A percentile compares a stretch with the other conserved stretches of the same genome.
Evolutionary conservation across 495 filamentous ascomycete species (phyloP).

Genomic region (Aspergillus steynii): DNA sequence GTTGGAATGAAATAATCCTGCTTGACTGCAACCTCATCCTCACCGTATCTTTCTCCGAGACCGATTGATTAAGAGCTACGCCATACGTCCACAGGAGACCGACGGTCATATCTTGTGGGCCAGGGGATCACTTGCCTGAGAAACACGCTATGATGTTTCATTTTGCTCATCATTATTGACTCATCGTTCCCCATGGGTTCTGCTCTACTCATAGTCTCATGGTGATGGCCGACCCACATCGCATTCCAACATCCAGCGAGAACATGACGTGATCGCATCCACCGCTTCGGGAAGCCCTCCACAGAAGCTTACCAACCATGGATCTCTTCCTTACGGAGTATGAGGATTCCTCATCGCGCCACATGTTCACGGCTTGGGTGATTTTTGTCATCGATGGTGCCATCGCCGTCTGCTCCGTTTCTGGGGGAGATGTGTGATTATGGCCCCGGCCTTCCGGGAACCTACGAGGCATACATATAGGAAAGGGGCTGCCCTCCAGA

Average conservation of each 20-base stretch:
- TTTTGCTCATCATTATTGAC: background rate
- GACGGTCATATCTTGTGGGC: background rate
- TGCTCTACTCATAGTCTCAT: background rate
- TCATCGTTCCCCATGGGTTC: slow-evolving; percentile 7
- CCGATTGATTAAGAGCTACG: too few species aligned
- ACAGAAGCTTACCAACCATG: background rate
- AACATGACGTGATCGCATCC: slow-evolving; percentile 9
- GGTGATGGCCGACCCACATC: background rate
- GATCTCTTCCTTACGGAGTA: background rate
- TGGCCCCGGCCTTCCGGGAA: background rate
- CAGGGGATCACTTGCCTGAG: background rate
- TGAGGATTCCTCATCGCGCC: background rate
- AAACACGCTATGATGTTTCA: background rate
- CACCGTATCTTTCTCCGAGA: background rate
- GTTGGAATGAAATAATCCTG: background rate
- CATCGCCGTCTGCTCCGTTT: slow-evolving; percentile 24
- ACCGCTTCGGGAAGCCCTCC: slow-evolving; percentile 3
- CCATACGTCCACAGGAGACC: too few species aligned
- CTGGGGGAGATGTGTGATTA: slow-evolving; percentile 3
- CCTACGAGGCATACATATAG: background rate
- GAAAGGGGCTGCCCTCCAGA: background rate
- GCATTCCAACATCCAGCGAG: background rate
- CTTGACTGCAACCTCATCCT: background rate
- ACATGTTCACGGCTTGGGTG: slow-evolving; percentile 21
- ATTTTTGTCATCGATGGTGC: slow-evolving; percentile 35